Conservation (phyloP, 331 rosid species). For the Spiraea crenata region DNA sequence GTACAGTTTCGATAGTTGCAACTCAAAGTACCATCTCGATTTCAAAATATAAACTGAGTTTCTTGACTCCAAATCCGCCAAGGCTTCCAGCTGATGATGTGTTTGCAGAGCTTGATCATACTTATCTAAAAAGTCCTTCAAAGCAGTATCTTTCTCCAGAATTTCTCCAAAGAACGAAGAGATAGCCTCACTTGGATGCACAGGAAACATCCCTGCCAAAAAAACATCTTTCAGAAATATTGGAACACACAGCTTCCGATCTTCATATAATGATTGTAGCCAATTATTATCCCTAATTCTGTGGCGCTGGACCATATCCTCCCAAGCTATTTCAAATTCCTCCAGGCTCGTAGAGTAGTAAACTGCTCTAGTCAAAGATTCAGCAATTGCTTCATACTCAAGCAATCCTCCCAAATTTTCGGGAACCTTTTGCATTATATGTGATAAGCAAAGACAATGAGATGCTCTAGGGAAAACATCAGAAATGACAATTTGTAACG, state of each 20-base stretch:
- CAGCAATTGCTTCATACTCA: conserved; percentile 45
- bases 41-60: conserved; percentile 38
- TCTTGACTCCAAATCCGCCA: conserved; percentile 60
- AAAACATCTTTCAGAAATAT: conserved; percentile 49
- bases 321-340: conserved; percentile 69
- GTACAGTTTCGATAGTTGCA: conserved; percentile 60
- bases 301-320: conserved; percentile 51
- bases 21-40: conserved; percentile 50
- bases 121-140: conserved; percentile 48
- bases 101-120: conserved; percentile 51
- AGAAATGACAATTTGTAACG: conserved; percentile 48
- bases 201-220: conserved; percentile 57
- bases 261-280: conserved; percentile 59
- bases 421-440: conserved; percentile 49
- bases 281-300: conserved; percentile 52
- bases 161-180: conserved; percentile 43
- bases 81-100: conserved; percentile 51
- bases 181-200: conserved; percentile 40
- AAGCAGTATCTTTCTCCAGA: conserved; percentile 43
- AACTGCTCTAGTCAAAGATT: conserved; percentile 45
- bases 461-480: conserved; percentile 74
- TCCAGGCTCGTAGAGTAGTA: conserved; percentile 52
- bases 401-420: conserved; percentile 45
- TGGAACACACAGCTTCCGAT: conserved; percentile 68
- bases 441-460: conserved; percentile 49